Percentiles rank a stretch among this genome's conserved stretches.
Evolutionary conservation across 2,329 filamentous ascomycete species (phyloP).

Genomic region (Monosporascus sp.): DNA sequence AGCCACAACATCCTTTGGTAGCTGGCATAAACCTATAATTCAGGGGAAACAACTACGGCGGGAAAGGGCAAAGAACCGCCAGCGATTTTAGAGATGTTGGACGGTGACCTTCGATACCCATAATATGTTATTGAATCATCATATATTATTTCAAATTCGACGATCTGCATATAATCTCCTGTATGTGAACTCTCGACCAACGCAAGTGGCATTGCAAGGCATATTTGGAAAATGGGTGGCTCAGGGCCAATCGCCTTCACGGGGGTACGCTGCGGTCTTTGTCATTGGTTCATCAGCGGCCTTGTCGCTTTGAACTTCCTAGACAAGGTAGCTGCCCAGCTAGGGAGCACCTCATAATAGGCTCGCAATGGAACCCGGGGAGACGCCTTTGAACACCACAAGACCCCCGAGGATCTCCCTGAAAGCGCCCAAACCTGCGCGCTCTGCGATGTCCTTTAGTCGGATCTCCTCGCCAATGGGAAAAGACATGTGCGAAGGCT

Average conservation of each 20-base stretch:
- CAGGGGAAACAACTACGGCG: too few species aligned
- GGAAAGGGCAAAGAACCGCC: too few species aligned
- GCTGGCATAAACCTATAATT: too few species aligned
- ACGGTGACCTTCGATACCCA: too few species aligned
- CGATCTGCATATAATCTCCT: too few species aligned
- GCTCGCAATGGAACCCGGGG: constrained; percentile 6
- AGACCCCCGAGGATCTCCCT: constrained; percentile 5
- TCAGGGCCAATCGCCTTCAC: background rate
- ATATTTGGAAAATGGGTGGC: too few species aligned
- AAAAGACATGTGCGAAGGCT: constrained; percentile 5
- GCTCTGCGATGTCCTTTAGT: constrained; percentile 10
- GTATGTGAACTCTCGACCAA: too few species aligned
- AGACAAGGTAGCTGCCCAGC: constrained; percentile 2
- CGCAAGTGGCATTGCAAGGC: too few species aligned
- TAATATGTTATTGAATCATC: too few species aligned
- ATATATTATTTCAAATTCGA: too few species aligned
- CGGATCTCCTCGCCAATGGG: constrained; percentile 5
- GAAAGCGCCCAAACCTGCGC: constrained; percentile 9
- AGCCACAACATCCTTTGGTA: too few species aligned
- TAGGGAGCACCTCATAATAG: constrained; percentile 1
- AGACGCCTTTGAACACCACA: constrained; percentile 8
- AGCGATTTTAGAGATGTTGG: too few species aligned
- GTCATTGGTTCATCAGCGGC: constrained; percentile 7
- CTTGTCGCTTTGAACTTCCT: constrained; percentile 6
- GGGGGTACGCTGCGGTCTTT: constrained; percentile 6